These are phyloP conservation scores for Plantago lanceolata DNA, from an alignment of 305 asterid genomes.

Conservation along the genomic window DNA sequence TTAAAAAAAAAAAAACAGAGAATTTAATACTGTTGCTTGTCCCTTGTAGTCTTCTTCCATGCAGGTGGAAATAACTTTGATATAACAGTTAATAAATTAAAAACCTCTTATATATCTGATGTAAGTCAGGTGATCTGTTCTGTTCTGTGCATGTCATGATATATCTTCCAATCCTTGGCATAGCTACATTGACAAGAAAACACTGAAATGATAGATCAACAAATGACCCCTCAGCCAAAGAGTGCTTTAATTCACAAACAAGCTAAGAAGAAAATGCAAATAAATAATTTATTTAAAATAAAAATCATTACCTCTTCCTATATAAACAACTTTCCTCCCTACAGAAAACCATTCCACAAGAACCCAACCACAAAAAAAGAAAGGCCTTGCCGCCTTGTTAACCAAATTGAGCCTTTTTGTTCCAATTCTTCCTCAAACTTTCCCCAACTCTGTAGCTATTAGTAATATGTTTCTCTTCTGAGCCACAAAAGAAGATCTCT, in stretches of 20 bases:
- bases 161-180: conserved; percentile 45
- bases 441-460: conserved; percentile 27
- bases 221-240: conserved; percentile 35
- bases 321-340: conserved; percentile 34
- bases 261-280: conserved; percentile 16
- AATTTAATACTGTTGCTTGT: background rate
- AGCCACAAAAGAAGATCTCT: too few relatives aligned
- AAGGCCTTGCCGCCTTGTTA: too few relatives aligned
- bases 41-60: conserved; percentile 11
- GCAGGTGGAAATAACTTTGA: conserved; percentile 19
- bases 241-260: conserved; percentile 10
- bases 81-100: conserved; percentile 9
- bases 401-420: too few relatives aligned
- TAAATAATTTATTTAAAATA: background rate
- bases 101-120: conserved; percentile 11
- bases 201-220: conserved; percentile 68
- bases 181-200: conserved; percentile 78
- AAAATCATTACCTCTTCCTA: conserved; percentile 34
- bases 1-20: background rate
- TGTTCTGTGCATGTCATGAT: conserved; percentile 23
- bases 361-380: conserved; percentile 18
- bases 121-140: conserved; percentile 38
- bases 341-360: conserved; percentile 27
- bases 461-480: too few relatives aligned
- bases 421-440: conserved; percentile 15